These are phyloP conservation scores for Thuja plicata DNA, from an alignment of 83 land plant genomes.

Conservation along the genomic window DNA sequence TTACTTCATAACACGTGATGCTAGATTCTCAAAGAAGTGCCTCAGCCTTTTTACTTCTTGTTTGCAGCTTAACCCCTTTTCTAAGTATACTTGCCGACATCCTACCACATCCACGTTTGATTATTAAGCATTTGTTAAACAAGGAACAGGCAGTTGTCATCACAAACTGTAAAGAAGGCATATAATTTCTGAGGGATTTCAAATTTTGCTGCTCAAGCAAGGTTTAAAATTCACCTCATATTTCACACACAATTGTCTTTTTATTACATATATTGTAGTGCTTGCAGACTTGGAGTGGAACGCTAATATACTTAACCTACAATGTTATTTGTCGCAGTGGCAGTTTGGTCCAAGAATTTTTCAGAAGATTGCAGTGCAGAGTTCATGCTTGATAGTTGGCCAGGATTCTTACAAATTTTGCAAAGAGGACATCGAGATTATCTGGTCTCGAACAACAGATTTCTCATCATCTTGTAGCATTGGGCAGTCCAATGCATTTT, in stretches of 20 bases:
- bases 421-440: constrained; percentile 43
- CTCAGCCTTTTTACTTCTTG: not conserved
- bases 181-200: not conserved
- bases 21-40: not conserved
- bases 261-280: not conserved
- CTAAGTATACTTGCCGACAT: not conserved
- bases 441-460: constrained; percentile 84
- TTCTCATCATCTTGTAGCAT: constrained; percentile 55
- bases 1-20: not conserved
- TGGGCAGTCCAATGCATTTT: constrained; percentile 66
- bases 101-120: not conserved
- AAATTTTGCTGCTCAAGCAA: not conserved
- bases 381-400: constrained; percentile 5
- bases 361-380: constrained; percentile 15
- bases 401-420: constrained; percentile 30
- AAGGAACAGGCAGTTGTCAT: not conserved
- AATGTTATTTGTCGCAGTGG: not conserved
- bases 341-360: constrained; percentile 39
- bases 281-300: not conserved
- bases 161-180: not conserved
- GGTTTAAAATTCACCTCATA: not conserved
- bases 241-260: not conserved
- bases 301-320: not conserved
- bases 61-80: not conserved
- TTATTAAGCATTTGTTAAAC: no score